Base-by-base conservation (phyloP, 495 filamentous ascomycete genomes). In the Lophium mytilinum region DNA sequence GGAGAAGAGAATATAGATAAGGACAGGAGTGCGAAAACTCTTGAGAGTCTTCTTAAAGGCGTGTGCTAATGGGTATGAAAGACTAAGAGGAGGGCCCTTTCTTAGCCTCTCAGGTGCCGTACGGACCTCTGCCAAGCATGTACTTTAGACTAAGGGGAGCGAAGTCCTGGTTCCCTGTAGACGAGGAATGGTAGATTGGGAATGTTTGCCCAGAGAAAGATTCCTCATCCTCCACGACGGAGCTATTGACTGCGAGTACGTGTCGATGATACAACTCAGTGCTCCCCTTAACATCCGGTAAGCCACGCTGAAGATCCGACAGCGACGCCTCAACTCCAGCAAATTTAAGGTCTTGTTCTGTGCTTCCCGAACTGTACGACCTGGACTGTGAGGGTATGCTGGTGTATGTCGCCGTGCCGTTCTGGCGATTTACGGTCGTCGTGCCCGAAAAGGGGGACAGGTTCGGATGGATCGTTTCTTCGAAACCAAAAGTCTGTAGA, bases 271-370 rank as follows among this genome's bases (percentile, higher is more conserved):
- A 86, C 4, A 71, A 50, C 36, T 65, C 65, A 9, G 34, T 24
- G 30, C 50, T 58, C 2, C 55, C 54, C 6, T 50, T 15, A 14
- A 55, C 52, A 14, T 39, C 4, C 30, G 56, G 49, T n/a, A 12
- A 48, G 7, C 53, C 49, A 35, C 6, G 1, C 24, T 62, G 53
- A 15, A 54, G 14, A 12, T 34, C 43, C 7, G 62, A 48, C 3
- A 43, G 54, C 9, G 40, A 40, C 39, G 52, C 49, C 12, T 68
- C 69, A 17, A 62, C 56, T n/a, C 67, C 69, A 41, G 48, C 37
- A 45, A 86, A 83, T 1, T 61, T 66, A 56, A 85, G 82, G 6
- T 72, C 69, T 67, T 86, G 83, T 40, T 68, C 71, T 1, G 79
- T 77, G 36, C 69, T 75, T 0, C 83, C 84, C 43, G 66, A 79